A percentile compares a stretch with the other conserved stretches of the same genome.
Conservation (phyloP, 306 rosid genomes). For the Cucurbita pepo region DNA sequence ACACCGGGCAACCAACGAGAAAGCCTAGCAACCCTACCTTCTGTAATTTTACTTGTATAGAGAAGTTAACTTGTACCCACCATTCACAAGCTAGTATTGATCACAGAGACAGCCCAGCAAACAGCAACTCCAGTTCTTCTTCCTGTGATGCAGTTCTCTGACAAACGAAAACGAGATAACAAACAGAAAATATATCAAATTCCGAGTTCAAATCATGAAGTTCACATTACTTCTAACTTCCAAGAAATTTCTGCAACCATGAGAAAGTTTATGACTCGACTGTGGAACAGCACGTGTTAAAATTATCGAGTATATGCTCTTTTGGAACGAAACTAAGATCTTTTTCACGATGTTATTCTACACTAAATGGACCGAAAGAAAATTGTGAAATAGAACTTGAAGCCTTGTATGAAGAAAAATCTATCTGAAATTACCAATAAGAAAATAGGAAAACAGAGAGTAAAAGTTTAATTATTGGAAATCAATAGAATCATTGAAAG, state of each 20-base stretch:
- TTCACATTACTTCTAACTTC: background rate
- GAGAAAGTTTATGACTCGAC: background rate
- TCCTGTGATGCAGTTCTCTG: constrained; percentile 70
- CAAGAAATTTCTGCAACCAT: background rate
- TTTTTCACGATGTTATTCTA: background rate
- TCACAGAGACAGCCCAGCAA: constrained; percentile 65
- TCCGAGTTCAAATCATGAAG: no score
- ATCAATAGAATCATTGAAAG: no score
- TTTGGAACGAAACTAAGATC: background rate
- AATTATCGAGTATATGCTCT: background rate
- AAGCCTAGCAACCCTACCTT: background rate
- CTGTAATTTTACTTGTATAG: background rate
- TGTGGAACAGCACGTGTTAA: background rate
- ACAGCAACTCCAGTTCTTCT: constrained; percentile 68
- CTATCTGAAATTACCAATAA: background rate
- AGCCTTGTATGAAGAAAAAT: background rate
- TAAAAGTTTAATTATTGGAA: background rate
- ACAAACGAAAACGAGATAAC: background rate
- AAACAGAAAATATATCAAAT: background rate
- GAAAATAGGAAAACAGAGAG: background rate
- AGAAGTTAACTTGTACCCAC: background rate
- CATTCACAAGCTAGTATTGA: background rate
- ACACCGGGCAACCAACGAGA: background rate
- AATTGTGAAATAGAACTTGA: background rate
- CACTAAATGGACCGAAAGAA: background rate